Conservation (phyloP, 495 filamentous ascomycete species). For the Penicillium lagena region DNA sequence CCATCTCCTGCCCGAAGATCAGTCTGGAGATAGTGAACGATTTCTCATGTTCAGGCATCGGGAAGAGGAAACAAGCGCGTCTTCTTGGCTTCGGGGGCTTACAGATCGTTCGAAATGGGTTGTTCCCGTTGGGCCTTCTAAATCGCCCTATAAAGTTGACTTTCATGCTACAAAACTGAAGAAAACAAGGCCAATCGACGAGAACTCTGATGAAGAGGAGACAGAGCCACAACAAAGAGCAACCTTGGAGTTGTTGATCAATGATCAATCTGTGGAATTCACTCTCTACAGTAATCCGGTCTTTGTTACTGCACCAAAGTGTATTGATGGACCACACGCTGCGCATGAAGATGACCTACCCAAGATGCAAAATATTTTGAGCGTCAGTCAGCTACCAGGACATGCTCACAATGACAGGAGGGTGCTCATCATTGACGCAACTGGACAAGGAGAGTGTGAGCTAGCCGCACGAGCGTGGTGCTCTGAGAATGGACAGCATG, state of each 20-base stretch:
- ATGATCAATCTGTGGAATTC: slow-evolving; percentile 1
- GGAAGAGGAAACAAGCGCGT: neutral
- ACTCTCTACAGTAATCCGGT: slow-evolving; percentile 4
- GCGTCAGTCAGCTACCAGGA: neutral
- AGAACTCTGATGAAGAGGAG: too few species aligned
- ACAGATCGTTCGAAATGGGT: slow-evolving; percentile 1
- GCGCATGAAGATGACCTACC: neutral
- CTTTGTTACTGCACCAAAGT: neutral
- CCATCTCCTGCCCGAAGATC: slow-evolving; percentile 1
- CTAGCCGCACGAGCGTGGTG: slow-evolving; percentile 4
- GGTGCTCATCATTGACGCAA: slow-evolving; percentile 3
- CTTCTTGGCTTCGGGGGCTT: neutral
- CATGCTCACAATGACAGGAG: slow-evolving; percentile 1
- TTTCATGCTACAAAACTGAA: neutral
- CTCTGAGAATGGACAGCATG: slow-evolving; percentile 3
- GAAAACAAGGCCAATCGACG: too few species aligned
- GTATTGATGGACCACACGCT: slow-evolving; percentile 1
- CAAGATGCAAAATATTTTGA: slow-evolving; percentile 2
- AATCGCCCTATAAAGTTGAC: slow-evolving; percentile 1
- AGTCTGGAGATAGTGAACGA: neutral
- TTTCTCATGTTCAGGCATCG: too few species aligned
- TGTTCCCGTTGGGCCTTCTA: neutral
- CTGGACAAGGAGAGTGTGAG: slow-evolving; percentile 5
- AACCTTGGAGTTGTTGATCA: neutral
- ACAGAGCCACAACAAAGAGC: too few species aligned